Percentiles rank a stretch among this genome's conserved stretches.
Conservation (phyloP, 2,329 filamentous ascomycete genomes). For the Didymella keratinophila region DNA sequence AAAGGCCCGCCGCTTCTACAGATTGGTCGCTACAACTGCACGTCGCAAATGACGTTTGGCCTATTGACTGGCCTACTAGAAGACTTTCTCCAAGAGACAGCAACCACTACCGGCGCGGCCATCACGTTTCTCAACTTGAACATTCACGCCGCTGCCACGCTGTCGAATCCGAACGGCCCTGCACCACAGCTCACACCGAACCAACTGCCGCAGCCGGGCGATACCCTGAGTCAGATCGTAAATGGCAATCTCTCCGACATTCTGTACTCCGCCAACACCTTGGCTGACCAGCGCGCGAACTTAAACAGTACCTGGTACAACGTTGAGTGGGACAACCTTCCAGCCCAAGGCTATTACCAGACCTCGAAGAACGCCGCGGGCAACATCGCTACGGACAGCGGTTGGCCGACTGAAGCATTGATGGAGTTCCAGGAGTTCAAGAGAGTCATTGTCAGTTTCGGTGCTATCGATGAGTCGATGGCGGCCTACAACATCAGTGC, state of each 20-base stretch:
- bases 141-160: slow-evolving; percentile 62
- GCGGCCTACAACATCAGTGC: slow-evolving; percentile 60
- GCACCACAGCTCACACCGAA: slow-evolving; percentile 52
- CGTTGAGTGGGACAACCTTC: slow-evolving; percentile 50
- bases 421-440: slow-evolving; percentile 63
- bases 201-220: slow-evolving; percentile 55
- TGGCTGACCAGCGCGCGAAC: slow-evolving; percentile 62
- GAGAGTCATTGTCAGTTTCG: slow-evolving; percentile 64
- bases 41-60: slow-evolving; percentile 59
- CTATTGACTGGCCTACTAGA: slow-evolving; percentile 59
- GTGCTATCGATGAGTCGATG: slow-evolving; percentile 66
- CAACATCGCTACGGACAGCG: slow-evolving; percentile 60
- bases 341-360: slow-evolving; percentile 62
- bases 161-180: slow-evolving; percentile 50
- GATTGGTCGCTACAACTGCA: slow-evolving; percentile 64
- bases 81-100: slow-evolving; percentile 63
- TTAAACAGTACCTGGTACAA: slow-evolving; percentile 67
- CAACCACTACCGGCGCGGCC: slow-evolving; percentile 63
- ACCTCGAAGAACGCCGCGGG: slow-evolving; percentile 49
- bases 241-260: slow-evolving; percentile 58
- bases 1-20: slow-evolving; percentile 49
- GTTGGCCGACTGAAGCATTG: slow-evolving; percentile 70
- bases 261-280: slow-evolving; percentile 62
- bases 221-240: slow-evolving; percentile 59
- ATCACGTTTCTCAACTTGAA: slow-evolving; percentile 65